These are phyloP conservation scores for Phytophthora aleatoria DNA, from an alignment of 352 stramenopile genomes.

Conservation along the genomic window DNA sequence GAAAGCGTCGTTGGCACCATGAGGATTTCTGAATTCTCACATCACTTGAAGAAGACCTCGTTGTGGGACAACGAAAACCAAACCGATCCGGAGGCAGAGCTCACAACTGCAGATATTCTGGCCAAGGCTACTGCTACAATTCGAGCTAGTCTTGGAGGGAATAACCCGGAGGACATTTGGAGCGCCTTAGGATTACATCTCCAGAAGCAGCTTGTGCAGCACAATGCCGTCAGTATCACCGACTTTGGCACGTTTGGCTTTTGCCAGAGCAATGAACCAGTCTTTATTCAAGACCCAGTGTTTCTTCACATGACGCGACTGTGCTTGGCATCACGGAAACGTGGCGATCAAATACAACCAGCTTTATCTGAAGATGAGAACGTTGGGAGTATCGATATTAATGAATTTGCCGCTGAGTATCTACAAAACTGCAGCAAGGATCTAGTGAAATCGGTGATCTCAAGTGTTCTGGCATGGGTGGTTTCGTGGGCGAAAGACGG, in stretches of 20 bases:
- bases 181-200: conserved; percentile 42
- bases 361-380: conserved; percentile 26
- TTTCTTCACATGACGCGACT: conserved; percentile 58
- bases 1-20: conserved; percentile 1
- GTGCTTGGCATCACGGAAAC: conserved; percentile 22
- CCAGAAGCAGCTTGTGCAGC: conserved; percentile 34
- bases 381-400: conserved; percentile 32
- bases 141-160: conserved; percentile 29
- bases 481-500: conserved; percentile 49
- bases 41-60: conserved; percentile 23
- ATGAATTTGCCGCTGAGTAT: conserved; percentile 36
- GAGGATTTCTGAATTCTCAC: conserved; percentile 18
- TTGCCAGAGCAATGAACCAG: conserved; percentile 37
- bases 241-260: conserved; percentile 48
- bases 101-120: conserved; percentile 47
- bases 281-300: conserved; percentile 44
- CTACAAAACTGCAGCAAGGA: conserved; percentile 50
- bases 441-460: conserved; percentile 43
- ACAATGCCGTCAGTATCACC: conserved; percentile 34
- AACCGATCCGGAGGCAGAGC: conserved; percentile 13
- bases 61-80: conserved; percentile 21
- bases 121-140: conserved; percentile 48
- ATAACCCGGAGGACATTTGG: conserved; percentile 47
- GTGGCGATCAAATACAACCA: conserved; percentile 25
- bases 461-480: conserved; percentile 46